Evolutionary conservation across 148 eudicot species (phyloP), one percentile per base, ranked within the genome.

Genomic region (Rheum nobile): DNA sequence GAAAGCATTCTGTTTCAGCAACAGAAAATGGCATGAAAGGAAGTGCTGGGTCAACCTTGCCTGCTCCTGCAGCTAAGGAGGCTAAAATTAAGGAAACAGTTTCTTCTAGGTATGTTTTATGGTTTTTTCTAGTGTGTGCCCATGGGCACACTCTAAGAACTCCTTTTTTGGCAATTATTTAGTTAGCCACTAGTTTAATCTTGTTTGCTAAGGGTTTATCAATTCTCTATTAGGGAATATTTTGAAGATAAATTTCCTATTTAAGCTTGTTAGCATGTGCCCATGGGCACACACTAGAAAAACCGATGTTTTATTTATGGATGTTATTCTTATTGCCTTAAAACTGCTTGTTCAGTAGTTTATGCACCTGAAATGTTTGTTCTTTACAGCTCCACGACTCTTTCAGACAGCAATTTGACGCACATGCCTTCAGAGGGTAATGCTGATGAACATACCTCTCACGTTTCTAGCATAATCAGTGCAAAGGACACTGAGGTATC

Each of bases 81-180:
- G 73, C 46, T 19, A 82, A 79, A 71, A 82, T 55, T 44, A 76
- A 77, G 35, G 82, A 83, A 74, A 57, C 55, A 61, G 41, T 69
- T 61, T 32, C 80, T 72, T 74, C 81, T 46, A 89, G 96, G 96
- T 88, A n/a, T n/a, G n/a, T n/a, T n/a, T n/a, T n/a, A n/a, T n/a
- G n/a, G n/a, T n/a, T n/a, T n/a, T n/a, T n/a, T n/a, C n/a, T n/a
- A n/a, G n/a, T n/a, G n/a, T n/a, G n/a, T n/a, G n/a, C n/a, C n/a
- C n/a, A n/a, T n/a, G n/a, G n/a, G n/a, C n/a, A n/a, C n/a, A n/a
- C n/a, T n/a, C n/a, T n/a, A n/a, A n/a, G n/a, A n/a, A n/a, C n/a
- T n/a, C n/a, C n/a, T n/a, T n/a, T n/a, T n/a, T n/a, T n/a, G n/a
- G n/a, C n/a, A n/a, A n/a, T n/a, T n/a, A n/a, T n/a, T n/a, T n/a